Evolutionary conservation across 1,284 basidiomycete genomes (phyloP), one percentile per base, ranked within the genome.

Genomic region (Athelia sp.): DNA sequence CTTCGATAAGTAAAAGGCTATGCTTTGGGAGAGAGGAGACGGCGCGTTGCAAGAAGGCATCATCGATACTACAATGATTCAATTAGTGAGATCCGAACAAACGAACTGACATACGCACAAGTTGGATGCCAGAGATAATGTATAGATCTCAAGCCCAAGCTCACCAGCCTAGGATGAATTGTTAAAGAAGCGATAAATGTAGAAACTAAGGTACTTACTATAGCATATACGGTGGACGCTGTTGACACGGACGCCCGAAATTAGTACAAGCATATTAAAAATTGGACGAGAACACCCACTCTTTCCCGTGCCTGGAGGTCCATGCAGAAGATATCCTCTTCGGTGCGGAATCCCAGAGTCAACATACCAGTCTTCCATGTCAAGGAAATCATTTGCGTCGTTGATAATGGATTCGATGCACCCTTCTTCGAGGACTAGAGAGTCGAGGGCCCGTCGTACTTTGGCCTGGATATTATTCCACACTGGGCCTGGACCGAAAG

Each of bases 381-480:
- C 45, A 13, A 55, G 49, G 43, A 60, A 59, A 19, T 58, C 55
- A 4, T 38, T 3, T 17, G 54, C 54, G 43, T 59, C 58, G 3
- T 35, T 26, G 6, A 54, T 49, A 17, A 59, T 40, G 1, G 21
- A 26, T 36, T 58, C 55, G 22, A 54, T 54, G 13, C 54, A 45
- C 10, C 50, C 53, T 9, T 15, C 21, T 13, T 55, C 50, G n/a
- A 58, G 51, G 36, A 58, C 50, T 3, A 62, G 54, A 19, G 52
- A 56, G 15, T 55, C 21, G 15, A 53, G 35, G n/a, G 50, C 48
- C 10, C 56, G 40, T 19, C 45, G 51, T 14, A 31, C 17, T 44
- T 54, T 54, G 15, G 14, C 10, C 8, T 78, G 78, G 23, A 73
- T 68, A 22, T 66, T 71, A 11, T 60, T 67, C 76, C 76, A 79